Evolutionary conservation across 2,329 filamentous ascomycete species (phyloP).

Genomic region (Penicillium sp.): DNA sequence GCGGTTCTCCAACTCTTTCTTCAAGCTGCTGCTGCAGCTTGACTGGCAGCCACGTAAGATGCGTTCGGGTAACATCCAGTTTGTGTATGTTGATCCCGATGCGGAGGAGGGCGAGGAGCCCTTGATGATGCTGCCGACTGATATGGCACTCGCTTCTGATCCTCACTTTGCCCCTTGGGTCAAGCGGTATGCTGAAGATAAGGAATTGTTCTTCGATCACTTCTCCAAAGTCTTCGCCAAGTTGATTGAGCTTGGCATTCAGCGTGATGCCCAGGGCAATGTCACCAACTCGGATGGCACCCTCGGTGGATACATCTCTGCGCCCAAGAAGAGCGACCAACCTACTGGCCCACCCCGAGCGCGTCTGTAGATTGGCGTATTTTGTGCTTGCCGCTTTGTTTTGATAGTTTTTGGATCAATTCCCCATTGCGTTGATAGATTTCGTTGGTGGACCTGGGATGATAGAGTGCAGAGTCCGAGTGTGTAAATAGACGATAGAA

Average conservation of each 20-base stretch:
- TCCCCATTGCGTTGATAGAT: conserved; percentile 20
- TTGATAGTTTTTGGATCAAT: conserved; percentile 13
- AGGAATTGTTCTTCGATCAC: conserved; percentile 59
- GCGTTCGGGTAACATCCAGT: conserved; percentile 54
- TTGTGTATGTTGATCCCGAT: conserved; percentile 58
- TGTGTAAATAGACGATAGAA: conserved; percentile 24
- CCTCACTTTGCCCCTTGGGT: conserved; percentile 55
- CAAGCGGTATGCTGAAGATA: conserved; percentile 57
- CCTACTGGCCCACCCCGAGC: conserved; percentile 30
- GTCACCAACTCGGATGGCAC: conserved; percentile 57
- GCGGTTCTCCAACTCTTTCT: conserved; percentile 57
- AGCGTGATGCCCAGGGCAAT: conserved; percentile 51
- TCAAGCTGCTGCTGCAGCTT: conserved; percentile 50
- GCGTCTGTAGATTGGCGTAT: conserved; percentile 23
- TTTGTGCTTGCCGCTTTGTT: conserved; percentile 5
- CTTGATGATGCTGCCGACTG: conserved; percentile 65
- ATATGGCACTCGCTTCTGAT: conserved; percentile 57
- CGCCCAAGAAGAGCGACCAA: conserved; percentile 54
- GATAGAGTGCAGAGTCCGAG: conserved; percentile 1
- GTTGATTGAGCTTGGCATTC: conserved; percentile 59
- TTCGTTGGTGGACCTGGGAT: conserved; percentile 16
- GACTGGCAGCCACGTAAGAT: conserved; percentile 56
- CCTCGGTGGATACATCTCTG: conserved; percentile 54
- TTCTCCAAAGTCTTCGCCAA: conserved; percentile 59
- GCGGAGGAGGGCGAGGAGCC: conserved; percentile 48